Base-by-base conservation (phyloP, 2,329 filamentous ascomycete genomes). In the Ustulina deusta region DNA sequence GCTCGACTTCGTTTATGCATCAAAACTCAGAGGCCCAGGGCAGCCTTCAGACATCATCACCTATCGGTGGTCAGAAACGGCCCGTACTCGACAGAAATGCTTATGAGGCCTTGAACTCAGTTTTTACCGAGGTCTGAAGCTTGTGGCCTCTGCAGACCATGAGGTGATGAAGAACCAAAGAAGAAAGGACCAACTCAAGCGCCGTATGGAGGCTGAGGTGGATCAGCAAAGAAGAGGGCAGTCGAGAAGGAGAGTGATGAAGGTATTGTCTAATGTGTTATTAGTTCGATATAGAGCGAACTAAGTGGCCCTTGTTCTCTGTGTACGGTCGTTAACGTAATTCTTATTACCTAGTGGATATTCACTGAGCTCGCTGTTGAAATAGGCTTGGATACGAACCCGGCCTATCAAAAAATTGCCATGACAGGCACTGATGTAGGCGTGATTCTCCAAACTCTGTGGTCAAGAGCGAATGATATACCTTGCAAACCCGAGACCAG, bases 311-410 rank as follows among this genome's bases (percentile, higher is more conserved):
- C 29, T 46, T 46, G 13, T 34, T 36, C 11, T 59, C 17, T 6
- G 17, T 20, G 13, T 48, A 29, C 7, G 1, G 7, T 59, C 13
- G 25, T n/a, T 59, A 46, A 59, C 29, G 13, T 59, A 46, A 9
- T 46, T 59, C 15, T 59, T 34, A 3, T 46, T 27, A 46, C 40
- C 5, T 20, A 59, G 25, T 59, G 40, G 55, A 59, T 59, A 59
- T 59, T 59, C 22, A 59, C 55, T 22, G 25, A 59, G 40, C 55
- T 59, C 11, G 27, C 40, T 27, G 40, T 59, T 46, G 40, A 60
- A 49, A 60, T 60, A 17, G n/a, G 57, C 57, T 40, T 60, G n/a
- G 27, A 60, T 60, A 60, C 42, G 20, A 60, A 60, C 42, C 42
- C 42, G 42, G 15, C 57, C 29, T 60, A 49, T 25, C 29, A 51